Percentiles rank a stretch among this genome's conserved stretches.
Conservation (phyloP, 2,329 filamentous ascomycete genomes). For the Beauveria pseudobassiana region DNA sequence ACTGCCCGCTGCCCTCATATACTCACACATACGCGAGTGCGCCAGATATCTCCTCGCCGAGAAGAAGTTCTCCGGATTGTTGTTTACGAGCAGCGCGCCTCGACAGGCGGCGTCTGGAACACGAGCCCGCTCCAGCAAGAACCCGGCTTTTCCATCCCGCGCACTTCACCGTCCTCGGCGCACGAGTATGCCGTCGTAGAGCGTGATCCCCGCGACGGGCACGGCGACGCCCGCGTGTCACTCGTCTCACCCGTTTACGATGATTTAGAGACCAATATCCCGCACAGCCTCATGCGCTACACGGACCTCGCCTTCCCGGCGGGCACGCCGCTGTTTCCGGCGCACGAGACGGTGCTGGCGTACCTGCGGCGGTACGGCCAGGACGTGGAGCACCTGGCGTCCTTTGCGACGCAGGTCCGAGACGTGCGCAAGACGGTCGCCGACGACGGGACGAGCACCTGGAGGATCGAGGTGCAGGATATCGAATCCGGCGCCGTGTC, state of each 20-base stretch:
- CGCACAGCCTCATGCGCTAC: conserved; percentile 62
- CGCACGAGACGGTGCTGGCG: conserved; percentile 51
- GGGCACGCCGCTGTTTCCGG: conserved; percentile 58
- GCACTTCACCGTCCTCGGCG: conserved; percentile 22
- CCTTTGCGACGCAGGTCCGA: conserved; percentile 56
- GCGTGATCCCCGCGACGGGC: conserved; percentile 21
- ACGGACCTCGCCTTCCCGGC: conserved; percentile 52
- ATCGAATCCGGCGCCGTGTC: conserved; percentile 19
- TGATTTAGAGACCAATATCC: conserved; percentile 68
- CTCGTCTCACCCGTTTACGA: conserved; percentile 69
- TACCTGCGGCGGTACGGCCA: conserved; percentile 60
- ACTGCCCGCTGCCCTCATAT: background rate
- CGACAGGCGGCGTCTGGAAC: conserved; percentile 66
- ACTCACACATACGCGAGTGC: background rate
- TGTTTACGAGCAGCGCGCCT: conserved; percentile 61
- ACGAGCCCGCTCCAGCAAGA: conserved; percentile 36
- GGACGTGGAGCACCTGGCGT: conserved; percentile 49
- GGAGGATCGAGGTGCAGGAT: conserved; percentile 38
- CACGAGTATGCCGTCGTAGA: conserved; percentile 35
- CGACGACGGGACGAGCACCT: conserved; percentile 24
- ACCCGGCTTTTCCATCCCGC: conserved; percentile 21
- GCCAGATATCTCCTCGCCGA: conserved; percentile 60
- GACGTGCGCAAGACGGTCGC: conserved; percentile 22
- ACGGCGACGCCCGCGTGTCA: conserved; percentile 15
- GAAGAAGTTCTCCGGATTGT: conserved; percentile 55